phyloP scores from a whole-genome alignment of 1,284 basidiomycete species.

The Boletus sp. region DNA sequence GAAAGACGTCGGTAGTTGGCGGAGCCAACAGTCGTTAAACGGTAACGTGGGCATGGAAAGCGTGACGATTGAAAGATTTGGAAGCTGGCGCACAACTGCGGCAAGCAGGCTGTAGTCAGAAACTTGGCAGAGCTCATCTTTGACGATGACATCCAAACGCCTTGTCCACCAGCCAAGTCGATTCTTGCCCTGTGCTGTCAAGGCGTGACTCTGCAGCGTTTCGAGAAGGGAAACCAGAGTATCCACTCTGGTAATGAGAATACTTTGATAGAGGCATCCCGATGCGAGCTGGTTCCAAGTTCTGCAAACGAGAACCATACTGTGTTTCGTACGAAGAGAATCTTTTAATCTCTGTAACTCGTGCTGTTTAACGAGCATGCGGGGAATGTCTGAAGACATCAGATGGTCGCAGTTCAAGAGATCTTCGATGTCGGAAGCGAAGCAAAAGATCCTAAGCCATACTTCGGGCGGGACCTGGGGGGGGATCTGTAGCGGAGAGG shows the following conservation, averaged over 20 bases:
- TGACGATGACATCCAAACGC: constrained; percentile 27
- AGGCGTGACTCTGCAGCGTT: constrained; percentile 12
- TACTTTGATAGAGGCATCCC: constrained; percentile 26
- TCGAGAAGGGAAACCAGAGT: constrained; percentile 16
- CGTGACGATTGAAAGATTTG: constrained; percentile 26
- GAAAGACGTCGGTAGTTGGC: constrained; percentile 26
- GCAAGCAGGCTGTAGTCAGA: constrained; percentile 26
- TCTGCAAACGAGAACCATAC: constrained; percentile 26
- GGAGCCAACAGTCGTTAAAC: constrained; percentile 27
- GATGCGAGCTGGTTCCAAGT: constrained; percentile 22
- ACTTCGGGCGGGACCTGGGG: constrained; percentile 28
- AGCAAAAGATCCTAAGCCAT: constrained; percentile 29
- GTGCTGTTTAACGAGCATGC: constrained; percentile 14
- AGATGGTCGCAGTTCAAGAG: constrained; percentile 11
- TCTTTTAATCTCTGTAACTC: constrained; percentile 18
- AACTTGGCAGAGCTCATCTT: constrained; percentile 28
- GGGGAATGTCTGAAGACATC: constrained; percentile 21
- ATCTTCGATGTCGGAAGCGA: constrained; percentile 16
- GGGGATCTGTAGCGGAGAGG: background rate
- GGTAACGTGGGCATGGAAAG: constrained; percentile 31
- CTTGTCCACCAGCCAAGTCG: constrained; percentile 29
- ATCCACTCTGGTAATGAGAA: constrained; percentile 24
- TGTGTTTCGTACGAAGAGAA: constrained; percentile 25
- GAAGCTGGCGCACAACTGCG: constrained; percentile 24
- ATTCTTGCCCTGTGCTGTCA: constrained; percentile 6